Conservation (phyloP, 2,329 filamentous ascomycete species). For the Leptographium galeiforme region DNA sequence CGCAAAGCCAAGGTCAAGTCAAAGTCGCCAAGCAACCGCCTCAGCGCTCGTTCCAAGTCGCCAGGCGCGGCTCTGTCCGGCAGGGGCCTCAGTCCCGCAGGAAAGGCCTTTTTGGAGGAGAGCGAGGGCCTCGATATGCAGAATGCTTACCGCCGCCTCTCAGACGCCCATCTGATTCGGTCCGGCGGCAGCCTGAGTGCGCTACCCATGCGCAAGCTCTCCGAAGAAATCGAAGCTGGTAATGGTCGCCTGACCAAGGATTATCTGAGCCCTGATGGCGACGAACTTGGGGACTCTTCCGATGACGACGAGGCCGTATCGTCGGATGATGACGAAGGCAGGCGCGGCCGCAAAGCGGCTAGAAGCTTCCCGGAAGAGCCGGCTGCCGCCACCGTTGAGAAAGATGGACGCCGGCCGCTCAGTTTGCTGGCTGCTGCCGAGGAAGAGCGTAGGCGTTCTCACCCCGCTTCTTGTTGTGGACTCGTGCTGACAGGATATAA, state of each 20-base stretch:
- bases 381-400: slow-evolving; percentile 12
- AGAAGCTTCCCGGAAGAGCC: slow-evolving; percentile 28
- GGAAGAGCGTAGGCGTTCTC: slow-evolving; percentile 52
- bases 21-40: slow-evolving; percentile 38
- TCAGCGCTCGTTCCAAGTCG: slow-evolving; percentile 37
- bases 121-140: slow-evolving; percentile 53
- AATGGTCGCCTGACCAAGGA: slow-evolving; percentile 53
- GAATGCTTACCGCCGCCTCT: slow-evolving; percentile 56
- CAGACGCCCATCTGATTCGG: slow-evolving; percentile 54
- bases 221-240: slow-evolving; percentile 24
- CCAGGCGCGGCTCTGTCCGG: slow-evolving; percentile 20
- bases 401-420: slow-evolving; percentile 29
- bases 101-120: slow-evolving; percentile 37
- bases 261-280: slow-evolving; percentile 51
- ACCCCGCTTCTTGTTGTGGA: not conserved
- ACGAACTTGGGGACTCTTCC: slow-evolving; percentile 49
- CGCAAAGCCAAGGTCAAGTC: slow-evolving; percentile 26
- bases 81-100: slow-evolving; percentile 24
- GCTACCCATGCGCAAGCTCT: slow-evolving; percentile 38
- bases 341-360: slow-evolving; percentile 42
- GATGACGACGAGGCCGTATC: slow-evolving; percentile 46
- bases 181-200: slow-evolving; percentile 50
- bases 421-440: slow-evolving; percentile 63
- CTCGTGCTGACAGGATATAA: not conserved
- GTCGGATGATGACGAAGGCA: slow-evolving; percentile 44